Conservation (phyloP, 371 early-diverging fungal species). For the Mucor lusitanicus region DNA sequence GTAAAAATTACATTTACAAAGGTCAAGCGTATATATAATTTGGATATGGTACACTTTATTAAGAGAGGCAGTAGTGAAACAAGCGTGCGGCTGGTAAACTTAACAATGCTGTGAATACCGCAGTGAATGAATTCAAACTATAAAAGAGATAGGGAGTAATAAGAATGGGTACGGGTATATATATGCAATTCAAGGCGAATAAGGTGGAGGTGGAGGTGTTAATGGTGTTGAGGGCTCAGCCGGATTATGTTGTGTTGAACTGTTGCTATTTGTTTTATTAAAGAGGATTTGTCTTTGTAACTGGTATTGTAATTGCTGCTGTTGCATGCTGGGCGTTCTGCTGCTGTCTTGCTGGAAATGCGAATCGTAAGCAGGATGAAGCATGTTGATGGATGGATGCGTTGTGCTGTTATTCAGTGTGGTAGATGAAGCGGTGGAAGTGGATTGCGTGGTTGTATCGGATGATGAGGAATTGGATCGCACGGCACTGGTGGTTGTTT, state of each 20-base stretch:
- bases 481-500: not conserved
- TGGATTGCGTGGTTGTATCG: not conserved
- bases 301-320: slow-evolving; percentile 18
- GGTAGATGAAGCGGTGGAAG: slow-evolving; percentile 5
- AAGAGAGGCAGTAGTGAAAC: not conserved
- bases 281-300: slow-evolving; percentile 14
- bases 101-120: not conserved
- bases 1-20: not conserved
- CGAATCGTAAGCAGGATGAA: slow-evolving; percentile 10
- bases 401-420: not conserved
- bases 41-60: not conserved
- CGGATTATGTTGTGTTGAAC: not conserved
- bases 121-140: not conserved
- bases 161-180: not conserved
- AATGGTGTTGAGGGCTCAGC: not conserved
- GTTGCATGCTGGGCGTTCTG: slow-evolving; percentile 19
- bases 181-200: slow-evolving; percentile 15
- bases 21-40: not conserved
- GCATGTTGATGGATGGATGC: slow-evolving; percentile 1
- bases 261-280: not conserved
- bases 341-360: not conserved
- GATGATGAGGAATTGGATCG: not conserved
- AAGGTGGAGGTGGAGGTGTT: slow-evolving; percentile 19
- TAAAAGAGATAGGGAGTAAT: not conserved
- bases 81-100: not conserved